Conservation (phyloP, 1,284 basidiomycete genomes). For the Leccinum griseonigrum region DNA sequence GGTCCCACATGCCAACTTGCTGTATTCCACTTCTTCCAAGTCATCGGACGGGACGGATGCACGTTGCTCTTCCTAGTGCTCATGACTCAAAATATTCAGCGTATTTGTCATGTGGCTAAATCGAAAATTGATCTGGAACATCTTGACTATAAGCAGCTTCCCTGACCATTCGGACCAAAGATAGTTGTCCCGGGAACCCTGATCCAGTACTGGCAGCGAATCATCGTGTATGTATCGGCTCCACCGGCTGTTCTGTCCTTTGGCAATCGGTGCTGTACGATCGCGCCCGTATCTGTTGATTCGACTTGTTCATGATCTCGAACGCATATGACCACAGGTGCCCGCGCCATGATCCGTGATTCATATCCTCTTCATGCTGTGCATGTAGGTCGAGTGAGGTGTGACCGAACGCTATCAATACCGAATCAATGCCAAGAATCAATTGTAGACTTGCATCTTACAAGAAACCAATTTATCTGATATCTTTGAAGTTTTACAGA, state of each 20-base stretch:
- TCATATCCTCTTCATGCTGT: background rate
- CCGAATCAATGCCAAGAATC: background rate
- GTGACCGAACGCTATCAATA: conserved; percentile 8
- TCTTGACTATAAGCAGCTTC: conserved; percentile 25
- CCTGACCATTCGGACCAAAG: conserved; percentile 29
- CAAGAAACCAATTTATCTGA: conserved; percentile 13
- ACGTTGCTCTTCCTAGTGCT: conserved; percentile 20
- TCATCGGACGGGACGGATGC: conserved; percentile 12
- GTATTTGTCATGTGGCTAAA: conserved; percentile 34
- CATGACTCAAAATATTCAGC: conserved; percentile 18
- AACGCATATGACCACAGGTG: background rate
- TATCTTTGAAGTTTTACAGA: background rate
- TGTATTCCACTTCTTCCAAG: conserved; percentile 23
- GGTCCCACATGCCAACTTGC: conserved; percentile 28
- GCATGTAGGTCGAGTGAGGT: background rate
- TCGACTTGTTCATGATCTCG: conserved; percentile 3
- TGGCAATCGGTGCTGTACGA: conserved; percentile 11
- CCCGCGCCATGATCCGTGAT: conserved; percentile 13
- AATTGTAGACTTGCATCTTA: background rate
- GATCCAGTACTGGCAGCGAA: conserved; percentile 17
- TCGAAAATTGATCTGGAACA: conserved; percentile 21
- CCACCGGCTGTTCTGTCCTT: conserved; percentile 19
- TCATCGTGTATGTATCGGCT: conserved; percentile 19
- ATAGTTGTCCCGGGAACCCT: conserved; percentile 22
- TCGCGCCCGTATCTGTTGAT: conserved; percentile 8